Base-by-base conservation (phyloP, 164 flowering plant genomes). In the Chimonanthus salicifolius region DNA sequence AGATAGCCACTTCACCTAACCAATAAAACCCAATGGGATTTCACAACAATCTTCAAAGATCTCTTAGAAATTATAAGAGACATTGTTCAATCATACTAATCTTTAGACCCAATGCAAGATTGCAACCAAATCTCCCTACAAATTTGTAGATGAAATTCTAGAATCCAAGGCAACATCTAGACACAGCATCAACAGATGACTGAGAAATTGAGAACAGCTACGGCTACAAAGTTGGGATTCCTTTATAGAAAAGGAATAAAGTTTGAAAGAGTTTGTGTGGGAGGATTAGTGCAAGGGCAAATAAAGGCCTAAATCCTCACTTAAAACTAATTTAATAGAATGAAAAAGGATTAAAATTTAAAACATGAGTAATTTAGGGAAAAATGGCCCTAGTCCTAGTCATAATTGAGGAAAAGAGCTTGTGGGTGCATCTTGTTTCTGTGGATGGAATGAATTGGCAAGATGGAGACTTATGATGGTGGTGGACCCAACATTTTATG, bases 1-100 rank as follows among this genome's bases (percentile, higher is more conserved):
- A 65, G 65, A 46, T 45, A 16, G 65, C 73, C 65, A 10, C 73
- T 58, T 71, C 73, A 58, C 64, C 73, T 66, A 46, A 71, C 73
- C 73, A 71, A 71, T 71, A 21, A 16, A 45, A 58, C 64, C 51
- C 21, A 47, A 48, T 68, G 60, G 60, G 15, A 33, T 54, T 54
- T 54, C 60, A 54, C 16, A 54, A 54, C 60, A 54, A 33, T n/a
- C 60, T 54, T 54, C 60, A 54, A 54, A 33, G 4, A 54, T 54
- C 16, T 11, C 60, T 13, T 54, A 54, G 16, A 54, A 54, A 2
- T 54, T 5, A 54, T 16, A 16, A 54, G 10, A 11, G 58, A 9
- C 8, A 54, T 54, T 54, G 15, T 54, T 9, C 60, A 54, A 54
- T 10, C 60, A 54, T 10, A 10, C n/a, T 2, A 13, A 13, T 0